Base-by-base conservation (phyloP, 225 moss, liverwort and hornwort species). In the Marchantia paleacea region DNA sequence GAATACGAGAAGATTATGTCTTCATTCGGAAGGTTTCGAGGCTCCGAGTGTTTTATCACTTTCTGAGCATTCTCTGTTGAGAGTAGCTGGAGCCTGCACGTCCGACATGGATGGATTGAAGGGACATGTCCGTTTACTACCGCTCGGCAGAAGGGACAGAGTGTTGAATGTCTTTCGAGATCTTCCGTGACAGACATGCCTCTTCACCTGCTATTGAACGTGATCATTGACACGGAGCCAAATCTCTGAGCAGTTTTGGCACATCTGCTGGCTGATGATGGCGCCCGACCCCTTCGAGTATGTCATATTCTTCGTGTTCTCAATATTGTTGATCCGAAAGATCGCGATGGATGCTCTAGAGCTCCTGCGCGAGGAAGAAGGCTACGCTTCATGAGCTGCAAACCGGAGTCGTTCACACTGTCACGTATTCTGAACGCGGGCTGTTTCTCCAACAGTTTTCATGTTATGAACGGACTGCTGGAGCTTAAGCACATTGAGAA, bases 151-250 rank as follows among this genome's bases (percentile, higher is more conserved):
- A 57, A 12, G 14, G 51, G 16, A 73, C 51, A 12, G 8, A n/a
- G 19, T 51, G n/a, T 0, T 19, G 28, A 57, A 31, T 57, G 75
- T 19, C 75, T 28, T 53, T 75, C 75, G 55, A 55, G 15, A 75
- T 58, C 75, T 75, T 28, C 31, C 53, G 6, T 75, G 55, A 75
- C 0, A 57, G 75, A 57, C 75, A 75, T 75, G 75, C 31, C 75
- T 58, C 57, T 75, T 31, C 75, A 75, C 57, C 72, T 70, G 39
- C 69, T 70, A 22, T 18, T 6, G 48, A 19, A 70, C 69, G 69
- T 14, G 69, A 70, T 70, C 69, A 10, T 18, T 18, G 55, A 12
- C 12, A 57, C 18, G 55, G 12, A 63, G 39, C 39, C 39, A 39
- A 5, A 39, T 39, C 39, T 39, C 39, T 2, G 39, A 39, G 39